Conservation (phyloP, 106 monocot species). For the Apostasia ramifera region DNA sequence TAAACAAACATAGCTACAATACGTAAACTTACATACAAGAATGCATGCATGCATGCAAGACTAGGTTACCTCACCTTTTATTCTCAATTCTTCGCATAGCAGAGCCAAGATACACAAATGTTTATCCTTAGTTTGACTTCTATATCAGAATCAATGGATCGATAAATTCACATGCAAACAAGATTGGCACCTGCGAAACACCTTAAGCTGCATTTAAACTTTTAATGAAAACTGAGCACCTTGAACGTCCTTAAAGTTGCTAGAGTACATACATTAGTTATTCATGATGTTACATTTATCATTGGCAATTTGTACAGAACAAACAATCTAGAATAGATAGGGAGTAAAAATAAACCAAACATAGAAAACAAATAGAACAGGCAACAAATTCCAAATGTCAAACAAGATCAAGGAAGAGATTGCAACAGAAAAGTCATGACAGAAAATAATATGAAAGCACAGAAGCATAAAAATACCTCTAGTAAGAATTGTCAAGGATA, state of each 20-base stretch:
- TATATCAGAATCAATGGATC: too few species aligned
- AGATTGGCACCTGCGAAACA: too few species aligned
- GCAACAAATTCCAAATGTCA: background rate
- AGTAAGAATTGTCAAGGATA: constrained; percentile 74
- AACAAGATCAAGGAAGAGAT: background rate
- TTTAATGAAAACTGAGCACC: too few species aligned
- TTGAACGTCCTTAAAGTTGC: background rate
- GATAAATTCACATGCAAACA: too few species aligned
- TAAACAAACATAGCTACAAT: too few species aligned
- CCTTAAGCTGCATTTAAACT: too few species aligned
- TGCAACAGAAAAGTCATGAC: background rate
- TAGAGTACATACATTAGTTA: background rate
- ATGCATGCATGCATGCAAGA: too few species aligned
- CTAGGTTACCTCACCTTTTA: too few species aligned
- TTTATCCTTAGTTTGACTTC: too few species aligned
- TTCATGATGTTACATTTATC: background rate
- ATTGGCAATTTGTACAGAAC: background rate
- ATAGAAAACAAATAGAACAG: background rate
- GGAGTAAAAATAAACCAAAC: background rate
- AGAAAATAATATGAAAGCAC: background rate
- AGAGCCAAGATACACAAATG: too few species aligned
- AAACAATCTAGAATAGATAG: background rate
- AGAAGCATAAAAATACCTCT: constrained; percentile 39
- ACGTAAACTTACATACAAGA: too few species aligned
- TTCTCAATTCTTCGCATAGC: too few species aligned